Evolutionary conservation across 768 basidiomycete genomes (phyloP).

Genomic region (Megacollybia marginata): DNA sequence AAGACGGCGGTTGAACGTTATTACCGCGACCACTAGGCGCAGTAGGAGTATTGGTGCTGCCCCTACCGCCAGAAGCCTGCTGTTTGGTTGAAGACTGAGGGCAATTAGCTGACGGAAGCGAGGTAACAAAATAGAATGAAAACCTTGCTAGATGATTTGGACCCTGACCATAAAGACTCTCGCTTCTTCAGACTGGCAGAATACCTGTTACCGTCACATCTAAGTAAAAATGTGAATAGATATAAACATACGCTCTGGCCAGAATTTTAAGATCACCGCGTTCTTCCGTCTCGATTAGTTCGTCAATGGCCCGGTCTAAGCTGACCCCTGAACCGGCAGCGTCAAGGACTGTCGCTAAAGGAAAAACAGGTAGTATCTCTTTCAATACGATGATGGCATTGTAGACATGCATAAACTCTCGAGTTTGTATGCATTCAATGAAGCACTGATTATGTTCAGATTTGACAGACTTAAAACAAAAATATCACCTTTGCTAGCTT

Average conservation of each 20-base stretch:
- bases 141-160: slow-evolving; percentile 5
- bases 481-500: slow-evolving; percentile 11
- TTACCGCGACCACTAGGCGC: slow-evolving; percentile 32
- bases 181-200: slow-evolving; percentile 70
- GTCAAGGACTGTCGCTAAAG: slow-evolving; percentile 49
- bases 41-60: slow-evolving; percentile 28
- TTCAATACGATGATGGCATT: slow-evolving; percentile 93
- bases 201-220: slow-evolving; percentile 35
- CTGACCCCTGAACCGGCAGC: slow-evolving; percentile 36
- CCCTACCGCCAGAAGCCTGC: slow-evolving; percentile 24
- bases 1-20: slow-evolving; percentile 14
- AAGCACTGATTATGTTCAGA: slow-evolving; percentile 47
- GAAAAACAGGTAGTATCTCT: slow-evolving; percentile 87
- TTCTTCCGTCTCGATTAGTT: slow-evolving; percentile 66
- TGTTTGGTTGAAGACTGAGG: slow-evolving; percentile 15
- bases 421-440: slow-evolving; percentile 72
- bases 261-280: slow-evolving; percentile 81
- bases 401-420: slow-evolving; percentile 96
- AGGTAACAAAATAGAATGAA: not conserved
- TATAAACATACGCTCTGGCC: slow-evolving; percentile 53
- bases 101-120: not conserved
- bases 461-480: not conserved
- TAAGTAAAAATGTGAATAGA: slow-evolving; percentile 1
- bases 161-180: slow-evolving; percentile 30
- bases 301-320: slow-evolving; percentile 56